Evolutionary conservation across 352 stramenopile species (phyloP).

Genomic region (Phytophthora nicotianae): DNA sequence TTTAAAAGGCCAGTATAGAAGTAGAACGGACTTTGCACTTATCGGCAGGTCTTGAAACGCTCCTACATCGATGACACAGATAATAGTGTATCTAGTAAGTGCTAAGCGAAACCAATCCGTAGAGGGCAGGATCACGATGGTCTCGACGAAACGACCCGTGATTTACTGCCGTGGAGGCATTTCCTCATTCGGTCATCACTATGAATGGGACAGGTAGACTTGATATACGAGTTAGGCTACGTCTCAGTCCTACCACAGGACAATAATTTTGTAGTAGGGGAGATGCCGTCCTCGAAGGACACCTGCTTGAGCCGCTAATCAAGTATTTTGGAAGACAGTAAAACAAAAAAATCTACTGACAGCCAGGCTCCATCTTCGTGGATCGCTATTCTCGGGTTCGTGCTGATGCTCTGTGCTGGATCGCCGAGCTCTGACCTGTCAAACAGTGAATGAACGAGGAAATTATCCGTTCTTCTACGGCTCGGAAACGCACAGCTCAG

Average conservation of each 20-base stretch:
- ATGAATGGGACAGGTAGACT: slow-evolving; percentile 1
- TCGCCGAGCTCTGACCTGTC: not conserved
- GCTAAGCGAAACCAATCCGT: too few relatives aligned
- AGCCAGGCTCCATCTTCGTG: not conserved
- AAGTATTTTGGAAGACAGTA: not conserved
- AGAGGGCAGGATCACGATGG: too few relatives aligned
- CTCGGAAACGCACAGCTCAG: not conserved
- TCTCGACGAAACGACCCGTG: too few relatives aligned
- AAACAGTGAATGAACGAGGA: not conserved
- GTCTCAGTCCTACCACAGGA: not conserved
- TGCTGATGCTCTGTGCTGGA: not conserved
- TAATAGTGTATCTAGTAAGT: too few relatives aligned
- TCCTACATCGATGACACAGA: too few relatives aligned
- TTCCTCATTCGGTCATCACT: not conserved
- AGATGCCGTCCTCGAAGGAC: not conserved
- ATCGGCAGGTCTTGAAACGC: too few relatives aligned
- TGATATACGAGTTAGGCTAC: slow-evolving; percentile 2
- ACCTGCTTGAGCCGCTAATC: not conserved
- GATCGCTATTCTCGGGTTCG: not conserved
- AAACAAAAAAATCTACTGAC: not conserved
- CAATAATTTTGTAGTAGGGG: not conserved
- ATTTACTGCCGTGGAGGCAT: too few relatives aligned
- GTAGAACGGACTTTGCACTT: too few relatives aligned
- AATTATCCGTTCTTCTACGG: not conserved
- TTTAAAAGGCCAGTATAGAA: too few relatives aligned